A percentile compares a stretch with the other conserved stretches of the same genome.
phyloP scores from a whole-genome alignment of 768 basidiomycete genomes.

The Rhizopogon vesiculosus region DNA sequence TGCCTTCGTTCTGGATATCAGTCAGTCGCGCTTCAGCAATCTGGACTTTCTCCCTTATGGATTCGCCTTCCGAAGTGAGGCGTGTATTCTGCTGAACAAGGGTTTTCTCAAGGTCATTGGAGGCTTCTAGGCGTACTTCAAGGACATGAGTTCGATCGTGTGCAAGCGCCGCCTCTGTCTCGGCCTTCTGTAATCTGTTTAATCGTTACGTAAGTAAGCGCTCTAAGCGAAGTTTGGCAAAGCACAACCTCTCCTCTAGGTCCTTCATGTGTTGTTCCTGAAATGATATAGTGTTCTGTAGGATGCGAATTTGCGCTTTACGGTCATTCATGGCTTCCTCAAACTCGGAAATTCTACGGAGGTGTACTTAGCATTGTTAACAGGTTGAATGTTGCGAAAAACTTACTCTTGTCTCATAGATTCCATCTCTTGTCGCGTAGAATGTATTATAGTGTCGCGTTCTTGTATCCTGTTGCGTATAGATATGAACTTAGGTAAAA shows the following conservation, averaged over 20 bases:
- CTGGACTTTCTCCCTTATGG: slow-evolving; percentile 11
- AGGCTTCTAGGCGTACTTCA: slow-evolving; percentile 22
- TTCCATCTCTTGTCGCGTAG: slow-evolving; percentile 25
- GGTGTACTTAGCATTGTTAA: slow-evolving; percentile 3
- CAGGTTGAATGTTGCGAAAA: slow-evolving; percentile 1
- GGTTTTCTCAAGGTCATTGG: slow-evolving; percentile 17
- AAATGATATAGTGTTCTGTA: slow-evolving; percentile 25
- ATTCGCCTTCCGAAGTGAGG: slow-evolving; percentile 22
- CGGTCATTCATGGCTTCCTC: slow-evolving; percentile 21
- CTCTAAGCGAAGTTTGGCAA: neutral
- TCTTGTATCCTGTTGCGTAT: slow-evolving; percentile 17
- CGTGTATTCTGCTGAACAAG: slow-evolving; percentile 19
- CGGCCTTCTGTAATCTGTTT: slow-evolving; percentile 11
- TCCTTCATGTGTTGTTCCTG: slow-evolving; percentile 23
- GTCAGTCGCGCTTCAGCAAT: slow-evolving; percentile 11
- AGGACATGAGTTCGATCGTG: slow-evolving; percentile 20
- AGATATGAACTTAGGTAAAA: slow-evolving; percentile 8
- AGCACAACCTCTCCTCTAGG: slow-evolving; percentile 21
- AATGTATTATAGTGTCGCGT: slow-evolving; percentile 17
- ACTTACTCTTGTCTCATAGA: slow-evolving; percentile 27
- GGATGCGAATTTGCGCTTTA: slow-evolving; percentile 20
- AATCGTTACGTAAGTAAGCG: slow-evolving; percentile 6
- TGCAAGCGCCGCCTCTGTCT: slow-evolving; percentile 13
- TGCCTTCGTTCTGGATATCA: slow-evolving; percentile 15
- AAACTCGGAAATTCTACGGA: slow-evolving; percentile 16